These are phyloP conservation scores for Boletus sensibilis DNA, from an alignment of 768 basidiomycete species.

Conservation along the genomic window DNA sequence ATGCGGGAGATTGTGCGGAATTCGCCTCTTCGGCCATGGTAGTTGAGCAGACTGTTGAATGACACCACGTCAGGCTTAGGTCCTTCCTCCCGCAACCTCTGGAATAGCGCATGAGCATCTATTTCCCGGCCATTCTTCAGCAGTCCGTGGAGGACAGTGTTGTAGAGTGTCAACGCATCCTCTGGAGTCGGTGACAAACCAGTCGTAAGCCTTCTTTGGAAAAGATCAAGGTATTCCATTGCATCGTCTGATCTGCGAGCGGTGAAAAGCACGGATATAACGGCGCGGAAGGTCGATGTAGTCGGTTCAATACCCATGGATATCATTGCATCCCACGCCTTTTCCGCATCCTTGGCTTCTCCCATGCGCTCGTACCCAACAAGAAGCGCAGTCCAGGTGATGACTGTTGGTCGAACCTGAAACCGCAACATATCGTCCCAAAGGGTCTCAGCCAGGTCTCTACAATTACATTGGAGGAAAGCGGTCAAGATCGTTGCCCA, in stretches of 20 bases:
- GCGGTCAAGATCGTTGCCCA: constrained; percentile 69
- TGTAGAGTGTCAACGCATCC: constrained; percentile 53
- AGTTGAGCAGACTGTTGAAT: constrained; percentile 77
- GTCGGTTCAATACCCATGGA: constrained; percentile 58
- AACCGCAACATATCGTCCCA: constrained; percentile 66
- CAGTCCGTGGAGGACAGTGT: constrained; percentile 71
- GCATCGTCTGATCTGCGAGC: constrained; percentile 52
- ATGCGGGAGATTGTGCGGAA: constrained; percentile 57
- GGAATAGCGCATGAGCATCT: constrained; percentile 43
- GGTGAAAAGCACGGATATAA: constrained; percentile 62
- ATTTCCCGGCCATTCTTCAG: constrained; percentile 43
- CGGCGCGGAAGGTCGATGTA: constrained; percentile 61
- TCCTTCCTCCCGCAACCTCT: constrained; percentile 46
- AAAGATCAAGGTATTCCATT: constrained; percentile 48
- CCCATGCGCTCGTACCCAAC: constrained; percentile 56
- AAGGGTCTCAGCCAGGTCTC: constrained; percentile 56
- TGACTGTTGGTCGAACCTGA: constrained; percentile 49
- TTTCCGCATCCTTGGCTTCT: constrained; percentile 51
- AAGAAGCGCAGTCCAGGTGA: constrained; percentile 72
- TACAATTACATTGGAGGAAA: constrained; percentile 55
- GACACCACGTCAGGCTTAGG: constrained; percentile 71
- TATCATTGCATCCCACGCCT: constrained; percentile 64
- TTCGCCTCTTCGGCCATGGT: constrained; percentile 62
- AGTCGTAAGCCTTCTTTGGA: constrained; percentile 34
- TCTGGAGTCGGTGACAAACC: constrained; percentile 27